Conservation (phyloP, 108 stramenopile species). For the Cyclotella baltica region DNA sequence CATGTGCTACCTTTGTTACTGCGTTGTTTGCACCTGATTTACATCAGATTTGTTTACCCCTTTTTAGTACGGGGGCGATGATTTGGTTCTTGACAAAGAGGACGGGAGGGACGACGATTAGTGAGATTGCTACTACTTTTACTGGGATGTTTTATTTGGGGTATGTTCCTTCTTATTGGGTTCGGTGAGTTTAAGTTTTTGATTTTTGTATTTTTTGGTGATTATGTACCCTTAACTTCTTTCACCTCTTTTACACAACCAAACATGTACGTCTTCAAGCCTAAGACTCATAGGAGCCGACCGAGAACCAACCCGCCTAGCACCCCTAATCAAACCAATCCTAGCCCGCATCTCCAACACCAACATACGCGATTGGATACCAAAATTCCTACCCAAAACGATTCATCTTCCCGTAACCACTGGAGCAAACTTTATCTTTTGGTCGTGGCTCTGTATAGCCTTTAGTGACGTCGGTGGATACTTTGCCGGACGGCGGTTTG, state of each 20-base stretch:
- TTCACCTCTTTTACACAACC: no score
- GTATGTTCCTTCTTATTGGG: conserved; percentile 96
- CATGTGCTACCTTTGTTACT: conserved; percentile 88
- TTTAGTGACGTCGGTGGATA: conserved; percentile 95
- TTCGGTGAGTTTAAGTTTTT: conserved; percentile 60
- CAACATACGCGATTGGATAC: conserved; percentile 37
- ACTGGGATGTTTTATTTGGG: conserved; percentile 97
- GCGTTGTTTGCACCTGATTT: conserved; percentile 80
- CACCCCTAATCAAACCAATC: conserved; percentile 61
- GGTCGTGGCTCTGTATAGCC: conserved; percentile 95
- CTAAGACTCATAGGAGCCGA: conserved; percentile 67
- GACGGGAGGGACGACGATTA: conserved; percentile 74
- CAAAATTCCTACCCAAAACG: conserved; percentile 64
- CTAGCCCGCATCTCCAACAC: conserved; percentile 46
- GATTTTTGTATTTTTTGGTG: no score
- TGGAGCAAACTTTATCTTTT: conserved; percentile 94
- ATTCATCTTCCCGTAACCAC: conserved; percentile 82
- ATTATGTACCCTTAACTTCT: conserved; percentile 5
- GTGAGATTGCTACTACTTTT: conserved; percentile 96
- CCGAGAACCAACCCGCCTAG: conserved; percentile 71
- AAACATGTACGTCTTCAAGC: not conserved
- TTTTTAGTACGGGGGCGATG: conserved; percentile 85
- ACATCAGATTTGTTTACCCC: conserved; percentile 83
- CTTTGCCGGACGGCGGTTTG: conserved; percentile 86
- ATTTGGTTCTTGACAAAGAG: conserved; percentile 93